A percentile compares a stretch with the other conserved stretches of the same genome.
Evolutionary conservation across 2,329 filamentous ascomycete genomes (phyloP).

Genomic region (Graphilbum sp.): DNA sequence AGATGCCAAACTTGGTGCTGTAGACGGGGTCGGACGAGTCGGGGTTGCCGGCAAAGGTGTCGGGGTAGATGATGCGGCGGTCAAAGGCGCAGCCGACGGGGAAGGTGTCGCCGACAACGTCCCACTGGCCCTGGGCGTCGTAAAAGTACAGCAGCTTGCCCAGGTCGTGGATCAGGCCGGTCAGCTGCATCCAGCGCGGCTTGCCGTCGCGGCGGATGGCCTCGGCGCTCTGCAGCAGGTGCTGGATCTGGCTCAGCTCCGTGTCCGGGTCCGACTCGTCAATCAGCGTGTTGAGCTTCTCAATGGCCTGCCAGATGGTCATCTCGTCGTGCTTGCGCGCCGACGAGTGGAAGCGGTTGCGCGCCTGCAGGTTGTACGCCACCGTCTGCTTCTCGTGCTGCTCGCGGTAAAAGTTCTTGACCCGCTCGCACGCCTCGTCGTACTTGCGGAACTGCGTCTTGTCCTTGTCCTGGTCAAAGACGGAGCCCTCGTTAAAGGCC

Average conservation of each 20-base stretch:
- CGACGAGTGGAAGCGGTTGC: slow-evolving; percentile 51
- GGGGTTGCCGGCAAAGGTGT: slow-evolving; percentile 62
- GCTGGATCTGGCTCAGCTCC: slow-evolving; percentile 72
- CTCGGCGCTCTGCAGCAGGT: slow-evolving; percentile 76
- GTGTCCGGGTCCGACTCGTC: slow-evolving; percentile 89
- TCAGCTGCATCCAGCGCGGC: slow-evolving; percentile 68
- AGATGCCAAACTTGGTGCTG: slow-evolving; percentile 63
- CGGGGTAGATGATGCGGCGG: slow-evolving; percentile 58
- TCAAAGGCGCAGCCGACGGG: slow-evolving; percentile 64
- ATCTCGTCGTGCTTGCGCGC: slow-evolving; percentile 50
- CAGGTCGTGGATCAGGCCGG: slow-evolving; percentile 62
- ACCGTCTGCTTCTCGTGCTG: slow-evolving; percentile 59
- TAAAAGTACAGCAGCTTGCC: slow-evolving; percentile 71
- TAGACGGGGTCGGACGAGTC: slow-evolving; percentile 58
- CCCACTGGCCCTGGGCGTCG: slow-evolving; percentile 78
- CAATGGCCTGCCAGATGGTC: slow-evolving; percentile 82
- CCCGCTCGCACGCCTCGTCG: slow-evolving; percentile 64
- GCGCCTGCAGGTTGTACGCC: slow-evolving; percentile 70
- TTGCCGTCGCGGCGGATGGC: slow-evolving; percentile 75
- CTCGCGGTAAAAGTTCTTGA: slow-evolving; percentile 73
- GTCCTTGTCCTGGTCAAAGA: slow-evolving; percentile 18
- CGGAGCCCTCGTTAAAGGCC: slow-evolving; percentile 9
- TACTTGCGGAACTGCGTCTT: slow-evolving; percentile 44
- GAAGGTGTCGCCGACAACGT: slow-evolving; percentile 79
- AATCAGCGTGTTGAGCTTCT: slow-evolving; percentile 80